A percentile compares a stretch with the other conserved stretches of the same genome.
Conservation (phyloP, 345 rosid species). For the Sonneratia caseolaris region DNA sequence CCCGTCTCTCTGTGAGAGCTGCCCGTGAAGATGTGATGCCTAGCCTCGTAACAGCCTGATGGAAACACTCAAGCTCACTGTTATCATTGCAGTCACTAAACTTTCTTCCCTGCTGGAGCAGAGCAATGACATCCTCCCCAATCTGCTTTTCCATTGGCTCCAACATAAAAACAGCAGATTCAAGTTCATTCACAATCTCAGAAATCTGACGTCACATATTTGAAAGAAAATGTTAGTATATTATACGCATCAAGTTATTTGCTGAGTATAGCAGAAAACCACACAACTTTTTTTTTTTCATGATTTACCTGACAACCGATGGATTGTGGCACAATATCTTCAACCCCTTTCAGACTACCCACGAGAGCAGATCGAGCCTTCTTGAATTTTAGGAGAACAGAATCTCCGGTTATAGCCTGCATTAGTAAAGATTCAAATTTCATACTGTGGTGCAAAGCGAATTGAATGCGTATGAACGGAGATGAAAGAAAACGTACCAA, state of each 20-base stretch:
- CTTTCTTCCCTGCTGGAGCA: constrained; percentile 88
- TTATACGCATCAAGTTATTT: background rate
- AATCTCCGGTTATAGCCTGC: constrained; percentile 94
- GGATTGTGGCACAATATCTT: constrained; percentile 85
- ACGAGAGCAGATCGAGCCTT: constrained; percentile 63
- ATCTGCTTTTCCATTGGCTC: constrained; percentile 83
- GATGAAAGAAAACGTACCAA: constrained; percentile 32
- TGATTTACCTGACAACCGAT: constrained; percentile 68
- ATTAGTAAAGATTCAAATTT: constrained; percentile 9
- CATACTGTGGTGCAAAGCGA: background rate
- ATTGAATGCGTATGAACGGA: background rate
- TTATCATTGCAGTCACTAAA: constrained; percentile 48
- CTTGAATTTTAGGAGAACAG: constrained; percentile 79
- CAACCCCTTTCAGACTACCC: constrained; percentile 81
- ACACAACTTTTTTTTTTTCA: background rate
- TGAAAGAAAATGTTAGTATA: background rate
- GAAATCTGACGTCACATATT: constrained; percentile 42
- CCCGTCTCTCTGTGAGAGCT: constrained; percentile 87
- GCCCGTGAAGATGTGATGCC: constrained; percentile 82
- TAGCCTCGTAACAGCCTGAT: constrained; percentile 65
- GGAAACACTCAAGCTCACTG: constrained; percentile 79
- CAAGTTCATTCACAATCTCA: constrained; percentile 72
- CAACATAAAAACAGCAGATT: constrained; percentile 48
- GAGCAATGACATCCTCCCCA: constrained; percentile 73
- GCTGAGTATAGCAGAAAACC: background rate